Base-by-base conservation (phyloP, 2,329 filamentous ascomycete genomes). In the Laburnicola sp. region DNA sequence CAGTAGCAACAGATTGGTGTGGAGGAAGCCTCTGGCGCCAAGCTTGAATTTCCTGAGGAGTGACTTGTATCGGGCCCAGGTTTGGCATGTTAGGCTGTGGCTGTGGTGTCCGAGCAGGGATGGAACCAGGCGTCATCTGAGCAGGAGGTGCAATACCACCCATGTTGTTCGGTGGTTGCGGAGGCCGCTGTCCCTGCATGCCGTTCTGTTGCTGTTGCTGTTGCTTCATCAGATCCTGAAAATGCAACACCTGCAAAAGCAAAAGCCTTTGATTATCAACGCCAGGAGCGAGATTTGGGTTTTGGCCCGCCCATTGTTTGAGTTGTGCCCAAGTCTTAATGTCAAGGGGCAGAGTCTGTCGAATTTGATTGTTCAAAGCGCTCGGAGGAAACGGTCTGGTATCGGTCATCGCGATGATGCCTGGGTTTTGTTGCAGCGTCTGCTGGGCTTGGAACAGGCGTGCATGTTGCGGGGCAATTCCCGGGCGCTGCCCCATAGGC, bases 311-410 rank as follows among this genome's bases (percentile, higher is more conserved):
- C 73, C 80, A 82, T 45, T 78, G 70, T 64, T 84, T 85, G 5
- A 85, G 70, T 49, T 83, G 78, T 6, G 76, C 77, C 82, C 82
- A 85, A 2, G 76, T 78, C 57, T 76, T 79, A 23, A 84, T 71
- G 9, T 78, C 68, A 26, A 76, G 76, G 4, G 82, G 81, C 7
- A 82, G 40, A 35, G 48, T 63, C 40, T 65, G 57, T 44, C 56
- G 60, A 10, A 65, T 50, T 34, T 55, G 56, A 26, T 54, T 45
- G 38, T 61, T 65, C 10, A 71, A 45, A 3, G 69, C 60, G 37
- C 59, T 65, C 3, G 65, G 64, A 25, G 67, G 69, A 32, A 69
- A 72, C 0, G 62, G 63, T n/a, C 56, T 64, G 6, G 54, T 44
- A 39, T 73, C 71, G 2, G 69, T 71, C 25, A 56, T 56, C 11